Evolutionary conservation across 1,284 basidiomycete species (phyloP).

Genomic region (Cryptococcus hybrid): DNA sequence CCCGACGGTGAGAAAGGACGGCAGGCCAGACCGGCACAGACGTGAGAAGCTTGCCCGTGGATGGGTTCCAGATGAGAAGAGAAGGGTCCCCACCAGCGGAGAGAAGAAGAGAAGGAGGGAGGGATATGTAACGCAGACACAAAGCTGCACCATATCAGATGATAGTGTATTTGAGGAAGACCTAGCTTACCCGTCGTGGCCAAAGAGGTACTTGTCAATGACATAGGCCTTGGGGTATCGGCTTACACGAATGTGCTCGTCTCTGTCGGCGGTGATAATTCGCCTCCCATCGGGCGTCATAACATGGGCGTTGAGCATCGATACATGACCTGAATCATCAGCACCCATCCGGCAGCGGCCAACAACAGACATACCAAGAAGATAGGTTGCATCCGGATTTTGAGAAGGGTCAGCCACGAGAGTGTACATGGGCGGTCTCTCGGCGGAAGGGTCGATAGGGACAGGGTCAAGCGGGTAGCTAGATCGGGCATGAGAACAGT

Average conservation of each 20-base stretch:
- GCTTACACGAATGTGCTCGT: constrained; percentile 90
- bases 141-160: constrained; percentile 57
- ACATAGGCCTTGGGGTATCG: constrained; percentile 78
- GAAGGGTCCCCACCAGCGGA: constrained; percentile 83
- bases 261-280: constrained; percentile 83
- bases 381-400: constrained; percentile 61
- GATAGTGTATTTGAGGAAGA: not conserved
- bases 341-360: too few species aligned
- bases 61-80: constrained; percentile 64
- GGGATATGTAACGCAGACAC: constrained; percentile 77
- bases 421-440: constrained; percentile 47
- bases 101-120: constrained; percentile 57
- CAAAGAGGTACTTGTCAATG: constrained; percentile 80
- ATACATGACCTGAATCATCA: constrained; percentile 59
- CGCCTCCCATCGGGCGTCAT: constrained; percentile 66
- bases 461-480: constrained; percentile 57
- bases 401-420: constrained; percentile 68
- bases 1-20: constrained; percentile 63
- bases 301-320: constrained; percentile 70
- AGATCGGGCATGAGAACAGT: constrained; percentile 2
- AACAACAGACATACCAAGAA: constrained; percentile 55
- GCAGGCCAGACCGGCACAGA: constrained; percentile 59
- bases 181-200: constrained; percentile 67
- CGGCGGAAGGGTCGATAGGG: constrained; percentile 51
- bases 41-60: constrained; percentile 56